Evolutionary conservation across 2,329 filamentous ascomycete species (phyloP), one percentile per base, ranked within the genome.

Genomic region (Paecilomyces dactylethromorphus): DNA sequence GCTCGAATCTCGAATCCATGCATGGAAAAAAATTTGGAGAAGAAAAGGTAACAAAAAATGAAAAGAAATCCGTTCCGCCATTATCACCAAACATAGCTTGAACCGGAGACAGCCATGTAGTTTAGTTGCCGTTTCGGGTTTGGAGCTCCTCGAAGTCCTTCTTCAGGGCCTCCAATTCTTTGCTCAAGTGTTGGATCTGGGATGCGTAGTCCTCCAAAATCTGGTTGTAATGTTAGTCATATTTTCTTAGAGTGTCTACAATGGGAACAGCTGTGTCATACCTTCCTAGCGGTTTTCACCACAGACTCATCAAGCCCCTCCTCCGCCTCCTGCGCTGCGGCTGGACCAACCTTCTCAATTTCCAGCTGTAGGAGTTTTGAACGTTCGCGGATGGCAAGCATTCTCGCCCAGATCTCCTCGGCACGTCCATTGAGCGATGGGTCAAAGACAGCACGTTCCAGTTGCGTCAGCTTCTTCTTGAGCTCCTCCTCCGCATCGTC

Each of bases 321-420:
- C 7, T 77, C 76, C 7, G 74, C 72, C 59, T 80, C 75, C 32
- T 74, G 70, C 24, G 68, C 67, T 39, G 67, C 63, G 26, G 67
- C 68, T 52, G 69, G 65, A 0, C 82, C 84, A 54, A 83, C 71
- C 68, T 79, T 80, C 68, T 86, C 84, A 58, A 84, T 81, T 71
- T 87, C 85, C 60, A 78, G 75, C 64, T 87, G 83, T 58, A 88
- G 68, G 66, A 82, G 79, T 65, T 81, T 80, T 53, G 82, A 81
- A 57, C 84, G 76, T 66, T 87, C 84, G 58, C 84, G 76, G 56
- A 87, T 80, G 7, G 81, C 81, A 54, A 86, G 78, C 84, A 88
- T 86, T 45, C 85, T 76, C 31, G 85, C 85, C 85, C 85, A 88
- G 58, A 87, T 84, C 71, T 87, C 85, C 68, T 88, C 85, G 59